Base-by-base conservation (phyloP, 1,139 yeast species). In the Ogataea hybrid region DNA sequence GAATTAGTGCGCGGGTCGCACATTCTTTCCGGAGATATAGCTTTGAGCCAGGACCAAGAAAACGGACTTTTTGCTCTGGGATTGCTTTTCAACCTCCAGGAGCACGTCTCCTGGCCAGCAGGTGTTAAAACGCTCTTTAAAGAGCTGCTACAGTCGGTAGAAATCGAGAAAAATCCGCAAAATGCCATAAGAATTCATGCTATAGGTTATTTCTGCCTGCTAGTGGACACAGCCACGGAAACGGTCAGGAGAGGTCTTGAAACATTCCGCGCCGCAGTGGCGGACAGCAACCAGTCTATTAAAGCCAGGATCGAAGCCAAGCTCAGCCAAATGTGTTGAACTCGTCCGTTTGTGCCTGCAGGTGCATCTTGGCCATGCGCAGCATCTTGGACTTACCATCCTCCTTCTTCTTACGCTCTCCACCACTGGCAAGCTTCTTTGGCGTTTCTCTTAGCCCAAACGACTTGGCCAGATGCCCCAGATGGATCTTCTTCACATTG, bases 401-500 rank as follows among this genome's bases (percentile, higher is more conserved):
- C 63, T 82, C 80, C 66, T 80, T 73, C 63, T 69, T 67, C 49
- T 63, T 71, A 46, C 60, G 63, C 41, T 61, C 52, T 43, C 53
- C 59, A 1, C 56, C 51, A 27, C 48, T 46, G 12, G 52, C 51
- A 27, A 48, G 47, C 15, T 77, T 77, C 67, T 88, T 89, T 14
- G 98, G 98, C 3, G 95, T 84, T 56, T 92, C 97, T 65, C 99
- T 79, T 41, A 92, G 70, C 2, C 95, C 99, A 64, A 94, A 94
- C 52, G 94, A 77, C 63, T 92, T 92, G 16, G 97, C 97, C 56
- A 94, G 70, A 68, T 92, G 98, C 20, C 98, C 99, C 53, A 94
- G 69, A 71, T 92, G 99, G 46, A 94, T 68, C 29, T 73, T 68
- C 56, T 84, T 85, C 25, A 92, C 80, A 57, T 87, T 89, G 69